Percentiles rank a stretch among this genome's conserved stretches.
Conservation (phyloP, 805 yeast species). For the Candida peoriensis region DNA sequence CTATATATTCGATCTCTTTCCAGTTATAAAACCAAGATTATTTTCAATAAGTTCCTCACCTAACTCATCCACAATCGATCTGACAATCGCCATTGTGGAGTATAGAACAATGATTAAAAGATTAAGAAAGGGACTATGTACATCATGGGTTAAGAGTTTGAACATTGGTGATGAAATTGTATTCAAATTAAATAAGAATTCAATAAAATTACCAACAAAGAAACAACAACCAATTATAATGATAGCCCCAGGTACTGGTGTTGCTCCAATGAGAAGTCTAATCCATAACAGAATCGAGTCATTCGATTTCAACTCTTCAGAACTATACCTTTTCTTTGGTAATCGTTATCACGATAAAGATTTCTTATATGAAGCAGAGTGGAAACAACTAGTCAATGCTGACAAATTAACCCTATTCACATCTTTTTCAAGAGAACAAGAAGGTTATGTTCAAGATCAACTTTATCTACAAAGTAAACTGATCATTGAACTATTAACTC, state of each 20-base stretch:
- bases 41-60: conserved; percentile 79
- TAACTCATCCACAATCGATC: conserved; percentile 40
- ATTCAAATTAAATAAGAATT: conserved; percentile 45
- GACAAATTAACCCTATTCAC: conserved; percentile 37
- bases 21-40: conserved; percentile 71
- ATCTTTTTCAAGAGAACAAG: conserved; percentile 47
- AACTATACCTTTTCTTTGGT: conserved; percentile 64
- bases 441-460: conserved; percentile 75
- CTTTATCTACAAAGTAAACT: conserved; percentile 45
- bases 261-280: conserved; percentile 85
- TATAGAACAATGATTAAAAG: conserved; percentile 78
- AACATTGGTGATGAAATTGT: conserved; percentile 43
- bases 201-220: conserved; percentile 31
- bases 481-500: conserved; percentile 48
- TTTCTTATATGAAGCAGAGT: conserved; percentile 54
- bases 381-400: conserved; percentile 34
- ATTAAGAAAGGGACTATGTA: conserved; percentile 75
- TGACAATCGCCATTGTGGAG: conserved; percentile 80
- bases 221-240: conserved; percentile 50
- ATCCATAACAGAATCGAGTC: conserved; percentile 36
- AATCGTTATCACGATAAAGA: conserved; percentile 64
- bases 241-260: conserved; percentile 93
- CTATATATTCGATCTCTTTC: conserved; percentile 72
- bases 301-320: conserved; percentile 18
- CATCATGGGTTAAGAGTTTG: conserved; percentile 63